phyloP scores from a whole-genome alignment of 192 early-diverging fungal species.

The Podochytrium sp. region DNA sequence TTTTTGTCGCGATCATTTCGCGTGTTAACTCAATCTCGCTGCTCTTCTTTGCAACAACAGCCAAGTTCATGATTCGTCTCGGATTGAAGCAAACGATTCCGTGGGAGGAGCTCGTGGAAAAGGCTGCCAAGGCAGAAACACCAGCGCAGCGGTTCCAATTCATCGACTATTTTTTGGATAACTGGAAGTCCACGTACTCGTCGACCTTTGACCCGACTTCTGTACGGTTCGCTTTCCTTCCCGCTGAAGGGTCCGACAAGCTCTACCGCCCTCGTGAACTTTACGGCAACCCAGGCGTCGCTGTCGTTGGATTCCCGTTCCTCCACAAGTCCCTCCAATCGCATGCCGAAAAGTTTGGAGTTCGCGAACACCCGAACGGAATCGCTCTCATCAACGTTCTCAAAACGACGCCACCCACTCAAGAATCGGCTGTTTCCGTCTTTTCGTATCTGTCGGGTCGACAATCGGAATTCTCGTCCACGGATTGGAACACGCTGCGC shows the following conservation, averaged over 20 bases:
- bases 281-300: constrained; percentile 61
- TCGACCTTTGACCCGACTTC: constrained; percentile 50
- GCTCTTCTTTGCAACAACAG: constrained; percentile 20
- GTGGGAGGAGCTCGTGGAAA: constrained; percentile 35
- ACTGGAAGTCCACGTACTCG: constrained; percentile 63
- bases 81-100: constrained; percentile 44
- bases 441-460: constrained; percentile 73
- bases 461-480: constrained; percentile 56
- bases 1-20: constrained; percentile 14
- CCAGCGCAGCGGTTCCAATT: constrained; percentile 47
- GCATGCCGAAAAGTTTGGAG: constrained; percentile 67
- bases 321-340: constrained; percentile 55
- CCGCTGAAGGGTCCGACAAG: constrained; percentile 42
- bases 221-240: constrained; percentile 65
- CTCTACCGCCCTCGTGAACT: constrained; percentile 66
- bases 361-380: constrained; percentile 61
- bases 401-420: constrained; percentile 31
- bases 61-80: constrained; percentile 42
- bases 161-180: constrained; percentile 72
- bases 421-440: constrained; percentile 49
- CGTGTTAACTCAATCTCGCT: background rate
- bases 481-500: constrained; percentile 60
- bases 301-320: constrained; percentile 70
- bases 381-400: constrained; percentile 42
- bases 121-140: constrained; percentile 21